Base-by-base conservation (phyloP, 768 basidiomycete species). In the Psilocybe subaeruginosa region DNA sequence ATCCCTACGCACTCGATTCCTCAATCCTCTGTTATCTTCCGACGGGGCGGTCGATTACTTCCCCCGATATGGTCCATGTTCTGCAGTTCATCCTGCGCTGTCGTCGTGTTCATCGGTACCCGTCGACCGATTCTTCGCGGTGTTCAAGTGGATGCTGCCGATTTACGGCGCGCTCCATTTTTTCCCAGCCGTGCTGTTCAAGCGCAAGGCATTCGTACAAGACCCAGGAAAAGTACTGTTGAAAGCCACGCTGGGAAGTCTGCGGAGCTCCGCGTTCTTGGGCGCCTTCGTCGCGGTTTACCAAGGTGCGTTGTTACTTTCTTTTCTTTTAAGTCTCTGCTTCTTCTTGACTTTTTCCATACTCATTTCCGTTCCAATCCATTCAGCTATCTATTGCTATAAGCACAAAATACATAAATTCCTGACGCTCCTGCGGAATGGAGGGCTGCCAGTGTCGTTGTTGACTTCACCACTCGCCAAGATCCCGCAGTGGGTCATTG, bases 131-230 rank as follows among this genome's bases (percentile, higher is more conserved):
- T 91, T 95, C 74, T 82, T 89, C 66, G 78, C 84, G 16, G 95
- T 97, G 5, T 91, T 90, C 72, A 85, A 84, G 75, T 96, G 85
- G 91, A 94, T 92, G 76, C 72, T 91, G 47, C 90, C 87, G 3
- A 85, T 90, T 43, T 99, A 99, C 67, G 89, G 92, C 19, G 95
- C 93, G 0, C 75, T 99, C 33, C 97, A 98, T 72, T 83, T 97
- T 61, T 85, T 97, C 30, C 96, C 97, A 1, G 82, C 89, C 50
- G 76, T 98, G 9, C 77, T 97, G 4, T 93, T 99, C 74, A 92
- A 93, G 67, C 80, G 90, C 41, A 80, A 82, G 27, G 74, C 78
- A 0, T 91, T 97, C 71, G 68, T 82, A 52, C 78, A 82, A 46
- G 84, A 88, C 66, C 95, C 95, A 0, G 72, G 80, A 19, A 78